These are phyloP conservation scores for Fusarium continuum DNA, from an alignment of 2,329 filamentous ascomycete species.

Conservation along the genomic window DNA sequence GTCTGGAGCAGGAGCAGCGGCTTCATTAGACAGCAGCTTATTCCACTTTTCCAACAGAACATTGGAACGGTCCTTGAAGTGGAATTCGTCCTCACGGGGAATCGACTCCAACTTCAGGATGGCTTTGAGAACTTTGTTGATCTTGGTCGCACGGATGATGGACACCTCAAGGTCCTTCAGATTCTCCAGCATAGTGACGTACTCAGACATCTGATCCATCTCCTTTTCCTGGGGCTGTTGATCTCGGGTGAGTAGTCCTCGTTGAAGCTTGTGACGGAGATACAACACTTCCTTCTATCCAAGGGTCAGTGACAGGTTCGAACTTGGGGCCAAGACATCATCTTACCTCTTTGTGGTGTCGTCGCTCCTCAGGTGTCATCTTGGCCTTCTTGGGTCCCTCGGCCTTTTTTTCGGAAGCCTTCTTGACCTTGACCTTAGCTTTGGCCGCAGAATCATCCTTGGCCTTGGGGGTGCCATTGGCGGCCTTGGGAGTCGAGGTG, in stretches of 20 bases:
- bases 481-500: constrained; percentile 51
- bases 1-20: constrained; percentile 51
- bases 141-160: constrained; percentile 92
- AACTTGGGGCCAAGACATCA: background rate
- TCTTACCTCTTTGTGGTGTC: constrained; percentile 66
- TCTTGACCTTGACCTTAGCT: constrained; percentile 64
- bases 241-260: constrained; percentile 88
- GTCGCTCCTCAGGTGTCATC: constrained; percentile 66
- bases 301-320: constrained; percentile 46
- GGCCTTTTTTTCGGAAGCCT: constrained; percentile 66
- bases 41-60: constrained; percentile 89
- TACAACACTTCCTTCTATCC: constrained; percentile 82
- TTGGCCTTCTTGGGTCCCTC: constrained; percentile 65
- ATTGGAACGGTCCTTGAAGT: constrained; percentile 86
- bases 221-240: constrained; percentile 86
- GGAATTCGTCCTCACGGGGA: constrained; percentile 86
- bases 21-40: constrained; percentile 74
- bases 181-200: constrained; percentile 81
- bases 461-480: constrained; percentile 54
- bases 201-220: constrained; percentile 81
- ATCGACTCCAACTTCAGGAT: constrained; percentile 89
- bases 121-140: constrained; percentile 97
- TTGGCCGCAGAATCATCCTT: constrained; percentile 64
- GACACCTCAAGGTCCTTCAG: constrained; percentile 83
- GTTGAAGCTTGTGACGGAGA: constrained; percentile 92